These are phyloP conservation scores for Candida mattraensis DNA, from an alignment of 805 yeast species.

Conservation along the genomic window DNA sequence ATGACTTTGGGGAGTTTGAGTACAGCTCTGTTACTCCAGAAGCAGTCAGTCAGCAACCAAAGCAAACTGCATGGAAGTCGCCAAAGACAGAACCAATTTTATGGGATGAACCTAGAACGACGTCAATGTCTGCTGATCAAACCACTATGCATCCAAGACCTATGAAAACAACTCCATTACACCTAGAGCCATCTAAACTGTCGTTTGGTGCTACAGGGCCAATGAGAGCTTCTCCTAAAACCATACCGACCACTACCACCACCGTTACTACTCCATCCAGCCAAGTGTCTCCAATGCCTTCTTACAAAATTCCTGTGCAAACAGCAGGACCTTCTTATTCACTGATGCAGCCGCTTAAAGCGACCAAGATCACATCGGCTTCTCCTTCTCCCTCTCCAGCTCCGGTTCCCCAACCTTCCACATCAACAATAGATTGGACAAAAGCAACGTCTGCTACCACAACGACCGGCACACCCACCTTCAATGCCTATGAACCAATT, in stretches of 20 bases:
- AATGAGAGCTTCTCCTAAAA: neutral
- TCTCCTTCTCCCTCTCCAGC: conserved; percentile 7
- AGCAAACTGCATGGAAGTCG: neutral
- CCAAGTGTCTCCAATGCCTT: neutral
- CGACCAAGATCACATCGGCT: conserved; percentile 13
- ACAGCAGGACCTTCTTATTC: conserved; percentile 5
- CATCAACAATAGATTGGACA: conserved; percentile 12
- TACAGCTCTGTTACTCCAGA: neutral
- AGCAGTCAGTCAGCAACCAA: neutral
- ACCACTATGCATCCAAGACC: conserved; percentile 1
- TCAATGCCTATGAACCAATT: conserved; percentile 18
- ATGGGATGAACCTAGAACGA: too few relatives aligned
- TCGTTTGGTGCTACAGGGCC: conserved; percentile 8
- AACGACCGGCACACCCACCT: conserved; percentile 1
- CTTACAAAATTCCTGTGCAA: neutral
- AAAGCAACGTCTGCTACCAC: conserved; percentile 1
- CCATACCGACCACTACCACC: conserved; percentile 2
- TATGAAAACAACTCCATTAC: conserved; percentile 3
- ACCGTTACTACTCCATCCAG: neutral
- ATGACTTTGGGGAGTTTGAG: conserved; percentile 20
- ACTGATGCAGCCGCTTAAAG: conserved; percentile 28
- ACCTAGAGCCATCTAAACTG: conserved; percentile 3
- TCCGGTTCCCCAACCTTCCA: conserved; percentile 3
- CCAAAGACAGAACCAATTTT: conserved; percentile 2
- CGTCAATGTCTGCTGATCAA: too few relatives aligned